Evolutionary conservation across 1,139 yeast species (phyloP).

Genomic region (Scheffersomyces illinoinensis): DNA sequence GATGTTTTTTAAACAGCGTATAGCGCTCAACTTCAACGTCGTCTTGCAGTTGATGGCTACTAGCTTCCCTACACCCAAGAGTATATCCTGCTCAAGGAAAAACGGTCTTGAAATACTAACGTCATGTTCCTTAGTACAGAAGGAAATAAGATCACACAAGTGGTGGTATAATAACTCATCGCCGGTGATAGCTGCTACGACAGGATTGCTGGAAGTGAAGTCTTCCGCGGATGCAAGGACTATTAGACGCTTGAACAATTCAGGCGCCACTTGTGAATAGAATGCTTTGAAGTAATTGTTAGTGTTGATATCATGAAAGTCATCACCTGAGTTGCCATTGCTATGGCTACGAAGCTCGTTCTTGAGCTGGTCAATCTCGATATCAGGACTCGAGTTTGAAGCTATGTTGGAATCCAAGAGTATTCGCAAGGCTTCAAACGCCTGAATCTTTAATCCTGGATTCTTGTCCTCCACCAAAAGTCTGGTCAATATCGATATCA

Average conservation of each 20-base stretch:
- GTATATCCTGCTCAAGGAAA: slow-evolving; percentile 54
- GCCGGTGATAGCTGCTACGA: slow-evolving; percentile 12
- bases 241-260: slow-evolving; percentile 54
- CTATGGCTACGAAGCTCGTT: slow-evolving; percentile 9
- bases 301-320: slow-evolving; percentile 43
- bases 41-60: slow-evolving; percentile 41
- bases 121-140: slow-evolving; percentile 67
- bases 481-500: slow-evolving; percentile 60
- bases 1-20: slow-evolving; percentile 63
- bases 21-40: slow-evolving; percentile 63
- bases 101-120: slow-evolving; percentile 57
- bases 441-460: slow-evolving; percentile 77
- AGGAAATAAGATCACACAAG: slow-evolving; percentile 67
- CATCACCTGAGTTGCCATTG: slow-evolving; percentile 12
- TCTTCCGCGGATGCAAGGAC: slow-evolving; percentile 19
- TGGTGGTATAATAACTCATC: slow-evolving; percentile 57
- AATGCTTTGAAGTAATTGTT: slow-evolving; percentile 59
- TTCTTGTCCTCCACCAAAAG: slow-evolving; percentile 64
- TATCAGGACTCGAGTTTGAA: slow-evolving; percentile 10
- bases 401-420: slow-evolving; percentile 62
- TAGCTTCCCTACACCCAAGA: slow-evolving; percentile 51
- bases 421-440: slow-evolving; percentile 77
- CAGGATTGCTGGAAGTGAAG: slow-evolving; percentile 5
- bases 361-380: slow-evolving; percentile 14
- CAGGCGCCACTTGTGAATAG: slow-evolving; percentile 61